Percentiles rank a stretch among this genome's conserved stretches.
These are phyloP conservation scores for Isatis tinctoria DNA, from an alignment of 345 rosid species.

Conservation along the genomic window DNA sequence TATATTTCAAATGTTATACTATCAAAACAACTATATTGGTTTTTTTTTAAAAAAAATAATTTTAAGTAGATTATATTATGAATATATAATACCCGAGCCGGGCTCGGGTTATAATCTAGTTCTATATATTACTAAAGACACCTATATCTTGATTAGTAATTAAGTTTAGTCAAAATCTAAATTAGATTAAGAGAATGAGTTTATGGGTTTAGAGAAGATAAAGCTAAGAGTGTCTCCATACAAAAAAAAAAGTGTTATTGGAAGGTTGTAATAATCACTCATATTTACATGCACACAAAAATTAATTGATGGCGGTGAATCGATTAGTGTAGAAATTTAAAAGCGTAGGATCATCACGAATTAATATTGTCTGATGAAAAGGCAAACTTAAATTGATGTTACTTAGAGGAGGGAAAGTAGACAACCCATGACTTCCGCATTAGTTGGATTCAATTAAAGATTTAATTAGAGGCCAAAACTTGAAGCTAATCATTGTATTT, in stretches of 20 bases:
- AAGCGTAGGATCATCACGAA: background rate
- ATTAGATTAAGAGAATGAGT: background rate
- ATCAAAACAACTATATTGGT: too few relatives aligned
- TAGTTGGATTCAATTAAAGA: slow-evolving; percentile 34
- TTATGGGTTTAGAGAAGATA: background rate
- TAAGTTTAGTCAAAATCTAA: background rate
- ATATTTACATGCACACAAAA: background rate
- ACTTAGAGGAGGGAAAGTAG: background rate
- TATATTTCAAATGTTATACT: too few relatives aligned
- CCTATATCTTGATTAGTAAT: background rate
- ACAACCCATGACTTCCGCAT: slow-evolving; percentile 34
- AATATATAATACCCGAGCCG: too few relatives aligned
- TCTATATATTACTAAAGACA: background rate
- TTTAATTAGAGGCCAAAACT: slow-evolving; percentile 28
- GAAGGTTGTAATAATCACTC: background rate
- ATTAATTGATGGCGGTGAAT: background rate
- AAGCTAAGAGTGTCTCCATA: background rate
- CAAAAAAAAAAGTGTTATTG: background rate
- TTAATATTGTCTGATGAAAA: background rate
- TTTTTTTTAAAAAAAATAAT: too few relatives aligned
- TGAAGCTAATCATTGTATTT: slow-evolving; percentile 31
- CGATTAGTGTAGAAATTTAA: background rate
- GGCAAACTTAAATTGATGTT: slow-evolving; percentile 10
- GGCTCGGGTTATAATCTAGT: too few relatives aligned
- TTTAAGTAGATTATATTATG: too few relatives aligned